phyloP scores from a whole-genome alignment of 2,329 filamentous ascomycete genomes.

The Aspergillus spinulosporus region DNA sequence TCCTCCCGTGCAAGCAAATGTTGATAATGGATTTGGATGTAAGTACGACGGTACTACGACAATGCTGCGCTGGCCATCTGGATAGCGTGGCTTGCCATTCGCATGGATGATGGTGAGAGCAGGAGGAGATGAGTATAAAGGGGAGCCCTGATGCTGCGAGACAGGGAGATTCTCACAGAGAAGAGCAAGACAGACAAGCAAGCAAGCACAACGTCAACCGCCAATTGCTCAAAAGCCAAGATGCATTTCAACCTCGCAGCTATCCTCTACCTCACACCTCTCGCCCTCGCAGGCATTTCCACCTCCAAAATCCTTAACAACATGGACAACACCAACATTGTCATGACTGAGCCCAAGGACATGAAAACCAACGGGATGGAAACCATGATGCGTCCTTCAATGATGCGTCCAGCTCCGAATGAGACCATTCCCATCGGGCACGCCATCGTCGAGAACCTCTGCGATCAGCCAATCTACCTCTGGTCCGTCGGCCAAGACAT shows the following conservation, averaged over 20 bases:
- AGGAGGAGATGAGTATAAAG: not conserved
- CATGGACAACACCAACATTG: too few relatives aligned
- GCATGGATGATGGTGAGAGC: not conserved
- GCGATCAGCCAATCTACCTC: conserved; percentile 35
- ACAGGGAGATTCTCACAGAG: not conserved
- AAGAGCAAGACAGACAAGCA: not conserved
- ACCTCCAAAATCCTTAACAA: not conserved
- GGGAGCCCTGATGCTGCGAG: not conserved
- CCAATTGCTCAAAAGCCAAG: not conserved
- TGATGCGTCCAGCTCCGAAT: conserved; percentile 1
- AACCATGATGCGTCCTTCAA: not conserved
- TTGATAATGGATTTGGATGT: not conserved
- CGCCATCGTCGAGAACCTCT: conserved; percentile 39
- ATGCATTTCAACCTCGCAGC: conserved; percentile 12
- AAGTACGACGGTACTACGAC: not conserved
- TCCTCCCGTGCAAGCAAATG: not conserved
- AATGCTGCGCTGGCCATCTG: not conserved
- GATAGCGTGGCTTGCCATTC: not conserved
- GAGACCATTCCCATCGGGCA: conserved; percentile 26
- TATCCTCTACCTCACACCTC: conserved; percentile 9
- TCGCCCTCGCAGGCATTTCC: conserved; percentile 5
- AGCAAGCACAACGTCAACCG: not conserved
- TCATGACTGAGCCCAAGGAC: not conserved
- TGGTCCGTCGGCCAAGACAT: conserved; percentile 39
- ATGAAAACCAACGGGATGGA: not conserved